Percentiles rank a stretch among this genome's conserved stretches.
These are phyloP conservation scores for Ajuga reptans DNA, from an alignment of 305 asterid genomes.

Conservation along the genomic window DNA sequence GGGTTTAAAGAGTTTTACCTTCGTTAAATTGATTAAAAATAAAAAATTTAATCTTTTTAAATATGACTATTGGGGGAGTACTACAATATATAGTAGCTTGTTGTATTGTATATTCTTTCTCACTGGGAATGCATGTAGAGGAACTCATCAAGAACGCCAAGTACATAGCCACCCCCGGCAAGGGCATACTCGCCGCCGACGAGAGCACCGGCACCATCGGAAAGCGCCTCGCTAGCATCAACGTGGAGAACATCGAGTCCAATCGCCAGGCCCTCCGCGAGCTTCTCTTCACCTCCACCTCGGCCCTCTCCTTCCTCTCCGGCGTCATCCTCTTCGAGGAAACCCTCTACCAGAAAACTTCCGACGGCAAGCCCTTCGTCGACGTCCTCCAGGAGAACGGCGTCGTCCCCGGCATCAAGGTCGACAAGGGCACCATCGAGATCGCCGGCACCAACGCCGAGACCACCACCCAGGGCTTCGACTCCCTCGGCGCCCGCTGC, in stretches of 20 bases:
- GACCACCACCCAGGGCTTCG: conserved; percentile 79
- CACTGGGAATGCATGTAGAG: conserved; percentile 25
- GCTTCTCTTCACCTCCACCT: conserved; percentile 76
- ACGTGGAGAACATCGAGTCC: conserved; percentile 67
- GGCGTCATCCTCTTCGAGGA: conserved; percentile 87
- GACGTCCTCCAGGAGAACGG: conserved; percentile 52
- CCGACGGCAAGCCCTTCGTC: conserved; percentile 68
- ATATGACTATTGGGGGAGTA: no score
- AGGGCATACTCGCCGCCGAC: conserved; percentile 78
- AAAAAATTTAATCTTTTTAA: no score
- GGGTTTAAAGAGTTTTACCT: no score
- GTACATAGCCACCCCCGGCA: conserved; percentile 73
- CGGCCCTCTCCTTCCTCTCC: conserved; percentile 61
- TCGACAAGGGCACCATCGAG: conserved; percentile 76
- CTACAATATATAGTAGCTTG: no score
- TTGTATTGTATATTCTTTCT: no score
- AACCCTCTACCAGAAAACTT: conserved; percentile 74
- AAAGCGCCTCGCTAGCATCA: conserved; percentile 65
- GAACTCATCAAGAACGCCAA: conserved; percentile 78
- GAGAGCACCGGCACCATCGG: conserved; percentile 89
- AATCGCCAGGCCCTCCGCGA: conserved; percentile 80
- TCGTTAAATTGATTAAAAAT: no score
- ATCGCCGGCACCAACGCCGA: conserved; percentile 71
- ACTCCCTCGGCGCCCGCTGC: conserved; percentile 64
- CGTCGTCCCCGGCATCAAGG: conserved; percentile 79